Conservation (phyloP, 768 basidiomycete genomes). For the Kwoniella sp. region DNA sequence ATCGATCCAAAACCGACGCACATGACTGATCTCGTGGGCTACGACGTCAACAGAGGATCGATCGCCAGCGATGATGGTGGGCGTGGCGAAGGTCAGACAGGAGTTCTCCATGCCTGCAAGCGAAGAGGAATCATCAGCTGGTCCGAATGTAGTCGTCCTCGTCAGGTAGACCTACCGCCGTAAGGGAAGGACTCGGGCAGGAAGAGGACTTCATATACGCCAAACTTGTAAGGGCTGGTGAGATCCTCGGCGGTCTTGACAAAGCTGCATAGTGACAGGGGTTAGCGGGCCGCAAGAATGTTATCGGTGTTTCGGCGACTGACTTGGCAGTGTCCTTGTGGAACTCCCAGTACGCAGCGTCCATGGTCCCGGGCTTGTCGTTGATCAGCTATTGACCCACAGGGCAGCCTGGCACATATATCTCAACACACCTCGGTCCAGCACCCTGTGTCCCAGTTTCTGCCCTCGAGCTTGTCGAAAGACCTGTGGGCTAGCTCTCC, state of each 20-base stretch:
- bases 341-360: conserved; percentile 80
- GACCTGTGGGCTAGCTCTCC: conserved; percentile 70
- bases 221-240: conserved; percentile 71
- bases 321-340: conserved; percentile 75
- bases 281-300: background rate
- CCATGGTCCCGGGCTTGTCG: conserved; percentile 63
- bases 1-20: conserved; percentile 16
- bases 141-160: background rate
- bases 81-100: conserved; percentile 80
- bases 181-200: conserved; percentile 90
- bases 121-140: background rate
- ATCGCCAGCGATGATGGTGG: conserved; percentile 83
- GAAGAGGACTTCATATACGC: conserved; percentile 82
- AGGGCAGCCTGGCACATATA: too few relatives aligned
- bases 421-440: conserved; percentile 67
- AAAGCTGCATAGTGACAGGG: conserved; percentile 56
- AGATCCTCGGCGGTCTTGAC: conserved; percentile 70
- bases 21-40: conserved; percentile 64
- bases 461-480: conserved; percentile 61
- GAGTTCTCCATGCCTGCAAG: conserved; percentile 66
- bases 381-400: background rate
- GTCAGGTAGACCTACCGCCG: conserved; percentile 68
- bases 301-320: background rate
- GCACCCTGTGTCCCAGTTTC: conserved; percentile 73
- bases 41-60: conserved; percentile 80